phyloP scores from a whole-genome alignment of 169 alveolate genomes.

The Plasmodium gonderi region DNA sequence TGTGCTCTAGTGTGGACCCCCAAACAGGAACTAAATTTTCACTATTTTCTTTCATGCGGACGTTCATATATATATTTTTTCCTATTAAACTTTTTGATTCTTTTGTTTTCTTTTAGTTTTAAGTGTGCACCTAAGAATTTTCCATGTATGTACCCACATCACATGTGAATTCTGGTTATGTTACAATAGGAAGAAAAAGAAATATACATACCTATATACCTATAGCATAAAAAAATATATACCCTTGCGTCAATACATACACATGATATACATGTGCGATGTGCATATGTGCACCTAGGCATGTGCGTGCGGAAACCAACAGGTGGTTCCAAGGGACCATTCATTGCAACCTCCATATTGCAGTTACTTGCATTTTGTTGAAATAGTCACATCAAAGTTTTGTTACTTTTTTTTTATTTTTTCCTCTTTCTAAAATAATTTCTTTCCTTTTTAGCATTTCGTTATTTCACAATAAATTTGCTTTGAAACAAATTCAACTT shows the following conservation, averaged over 20 bases:
- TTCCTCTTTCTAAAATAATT: not conserved
- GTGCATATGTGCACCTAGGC: not conserved
- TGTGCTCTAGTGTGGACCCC: not conserved
- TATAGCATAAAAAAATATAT: not conserved
- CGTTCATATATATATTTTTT: not conserved
- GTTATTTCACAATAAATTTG: not conserved
- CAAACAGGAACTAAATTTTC: not conserved
- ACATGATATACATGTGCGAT: not conserved
- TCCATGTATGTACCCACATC: not conserved
- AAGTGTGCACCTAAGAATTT: slow-evolving; percentile 16
- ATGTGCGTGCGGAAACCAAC: not conserved
- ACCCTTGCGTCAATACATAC: not conserved
- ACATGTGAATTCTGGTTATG: slow-evolving; percentile 20
- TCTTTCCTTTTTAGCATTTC: not conserved
- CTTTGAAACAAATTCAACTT: no score
- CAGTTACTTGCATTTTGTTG: not conserved
- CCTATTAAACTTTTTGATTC: not conserved
- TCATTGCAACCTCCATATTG: not conserved
- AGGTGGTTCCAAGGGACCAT: not conserved
- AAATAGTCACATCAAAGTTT: not conserved
- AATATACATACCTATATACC: not conserved
- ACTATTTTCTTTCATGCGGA: not conserved
- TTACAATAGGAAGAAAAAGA: not conserved
- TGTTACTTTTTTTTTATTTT: not conserved
- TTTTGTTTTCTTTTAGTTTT: slow-evolving; percentile 5